Conservation (phyloP, 208 protist genomes). For the Naegleria lovaniensis region DNA sequence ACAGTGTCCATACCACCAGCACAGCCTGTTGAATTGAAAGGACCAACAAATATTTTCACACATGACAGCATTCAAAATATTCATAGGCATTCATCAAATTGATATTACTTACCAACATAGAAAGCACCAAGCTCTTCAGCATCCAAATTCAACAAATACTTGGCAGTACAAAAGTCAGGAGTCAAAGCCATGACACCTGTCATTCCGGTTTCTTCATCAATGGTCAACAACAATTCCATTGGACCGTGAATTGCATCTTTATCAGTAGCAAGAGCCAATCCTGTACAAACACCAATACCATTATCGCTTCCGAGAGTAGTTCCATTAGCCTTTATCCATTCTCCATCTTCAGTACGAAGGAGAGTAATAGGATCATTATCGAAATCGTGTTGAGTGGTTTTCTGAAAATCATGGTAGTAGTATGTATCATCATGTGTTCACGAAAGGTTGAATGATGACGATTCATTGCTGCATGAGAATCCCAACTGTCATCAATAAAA, state of each 20-base stretch:
- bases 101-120: not conserved
- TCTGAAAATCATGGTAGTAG: too few relatives aligned
- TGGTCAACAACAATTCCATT: slow-evolving; percentile 6
- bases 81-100: too few relatives aligned
- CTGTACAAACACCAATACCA: slow-evolving; percentile 29
- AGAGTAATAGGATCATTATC: not conserved
- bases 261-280: slow-evolving; percentile 34
- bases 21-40: not conserved
- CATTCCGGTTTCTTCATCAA: slow-evolving; percentile 16
- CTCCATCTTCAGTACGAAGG: not conserved
- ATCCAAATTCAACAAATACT: slow-evolving; percentile 13
- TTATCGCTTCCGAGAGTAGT: slow-evolving; percentile 39
- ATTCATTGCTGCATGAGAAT: not conserved
- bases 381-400: slow-evolving; percentile 3
- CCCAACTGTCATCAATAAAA: not conserved
- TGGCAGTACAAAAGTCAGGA: not conserved
- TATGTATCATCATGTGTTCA: too few relatives aligned
- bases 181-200: not conserved
- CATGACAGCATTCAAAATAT: too few relatives aligned
- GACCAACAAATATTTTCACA: too few relatives aligned
- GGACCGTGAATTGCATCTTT: not conserved
- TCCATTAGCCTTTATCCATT: not conserved
- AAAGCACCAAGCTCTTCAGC: not conserved
- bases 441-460: too few relatives aligned
- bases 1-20: not conserved